These are phyloP conservation scores for Claviceps sp. DNA, from an alignment of 2,329 filamentous ascomycete genomes.

Conservation along the genomic window DNA sequence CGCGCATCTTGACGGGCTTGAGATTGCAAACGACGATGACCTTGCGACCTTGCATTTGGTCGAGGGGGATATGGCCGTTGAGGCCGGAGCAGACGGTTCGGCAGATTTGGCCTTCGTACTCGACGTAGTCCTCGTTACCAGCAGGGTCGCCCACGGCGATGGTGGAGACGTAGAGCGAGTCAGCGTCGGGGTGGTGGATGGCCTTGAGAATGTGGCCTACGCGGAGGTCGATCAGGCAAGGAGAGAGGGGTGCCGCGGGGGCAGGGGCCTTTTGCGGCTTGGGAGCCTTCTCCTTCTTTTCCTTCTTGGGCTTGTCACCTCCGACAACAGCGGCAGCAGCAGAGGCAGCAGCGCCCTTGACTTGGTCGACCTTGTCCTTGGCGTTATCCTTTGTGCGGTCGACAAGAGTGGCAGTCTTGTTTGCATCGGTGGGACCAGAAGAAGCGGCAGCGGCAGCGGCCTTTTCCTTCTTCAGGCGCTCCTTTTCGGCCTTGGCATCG, in stretches of 20 bases:
- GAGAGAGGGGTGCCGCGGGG: constrained; percentile 63
- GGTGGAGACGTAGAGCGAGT: constrained; percentile 89
- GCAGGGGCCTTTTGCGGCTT: constrained; percentile 58
- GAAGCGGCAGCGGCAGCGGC: constrained; percentile 51
- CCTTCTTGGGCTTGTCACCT: constrained; percentile 50
- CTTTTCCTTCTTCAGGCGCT: constrained; percentile 94
- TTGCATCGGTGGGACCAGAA: constrained; percentile 27
- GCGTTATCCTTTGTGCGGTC: constrained; percentile 49
- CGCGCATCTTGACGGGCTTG: constrained; percentile 98
- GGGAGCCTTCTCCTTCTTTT: constrained; percentile 81
- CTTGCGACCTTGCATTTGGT: constrained; percentile 94
- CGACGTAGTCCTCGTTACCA: constrained; percentile 69
- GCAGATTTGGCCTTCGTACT: constrained; percentile 82
- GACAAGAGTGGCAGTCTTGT: constrained; percentile 31
- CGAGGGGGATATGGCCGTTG: constrained; percentile 81
- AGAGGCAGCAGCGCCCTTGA: constrained; percentile 26
- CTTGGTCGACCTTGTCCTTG: constrained; percentile 40
- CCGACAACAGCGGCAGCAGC: constrained; percentile 21
- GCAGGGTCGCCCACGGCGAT: constrained; percentile 86
- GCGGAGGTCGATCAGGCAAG: constrained; percentile 80
- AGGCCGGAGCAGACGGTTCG: constrained; percentile 95
- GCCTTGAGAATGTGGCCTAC: constrained; percentile 97
- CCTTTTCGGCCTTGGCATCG: constrained; percentile 90
- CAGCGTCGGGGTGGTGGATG: constrained; percentile 88
- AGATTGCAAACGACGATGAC: constrained; percentile 94